phyloP scores from a whole-genome alignment of 208 protist genomes.

The Herpetomonas samuelpessoai region DNA sequence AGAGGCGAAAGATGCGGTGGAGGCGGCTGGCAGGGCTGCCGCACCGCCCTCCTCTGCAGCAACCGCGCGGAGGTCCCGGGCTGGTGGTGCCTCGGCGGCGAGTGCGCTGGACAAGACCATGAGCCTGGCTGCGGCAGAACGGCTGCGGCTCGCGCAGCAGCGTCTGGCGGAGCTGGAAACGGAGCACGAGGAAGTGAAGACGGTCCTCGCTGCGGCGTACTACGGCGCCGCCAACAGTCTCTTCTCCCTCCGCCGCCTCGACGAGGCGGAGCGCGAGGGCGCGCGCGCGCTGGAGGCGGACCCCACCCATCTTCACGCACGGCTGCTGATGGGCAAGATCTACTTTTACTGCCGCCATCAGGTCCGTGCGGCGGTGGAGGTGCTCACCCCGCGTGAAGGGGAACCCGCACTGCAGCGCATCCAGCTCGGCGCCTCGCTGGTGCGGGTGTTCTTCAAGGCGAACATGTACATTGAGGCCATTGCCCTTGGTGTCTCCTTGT shows the following conservation, averaged over 20 bases:
- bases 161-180: slow-evolving; percentile 10
- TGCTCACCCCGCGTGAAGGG: slow-evolving; percentile 54
- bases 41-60: too few species aligned
- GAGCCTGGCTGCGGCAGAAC: slow-evolving; percentile 5
- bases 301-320: slow-evolving; percentile 57
- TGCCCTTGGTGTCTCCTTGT: slow-evolving; percentile 79
- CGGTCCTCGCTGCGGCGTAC: slow-evolving; percentile 51
- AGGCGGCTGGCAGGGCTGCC: too few species aligned
- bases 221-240: slow-evolving; percentile 69
- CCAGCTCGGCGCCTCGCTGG: slow-evolving; percentile 76
- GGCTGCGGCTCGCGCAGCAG: background rate
- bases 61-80: background rate
- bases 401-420: slow-evolving; percentile 79
- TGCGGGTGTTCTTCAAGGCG: slow-evolving; percentile 57
- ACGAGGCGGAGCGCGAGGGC: slow-evolving; percentile 19
- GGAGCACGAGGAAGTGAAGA: slow-evolving; percentile 36
- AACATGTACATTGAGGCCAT: slow-evolving; percentile 76
- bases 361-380: slow-evolving; percentile 36
- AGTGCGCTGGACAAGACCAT: background rate
- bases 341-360: slow-evolving; percentile 67
- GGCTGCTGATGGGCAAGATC: slow-evolving; percentile 69
- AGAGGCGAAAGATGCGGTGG: slow-evolving; percentile 18
- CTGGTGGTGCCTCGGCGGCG: background rate
- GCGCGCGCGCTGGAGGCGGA: slow-evolving; percentile 51
- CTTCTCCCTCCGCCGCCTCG: slow-evolving; percentile 27